Conservation (phyloP, 805 yeast species). For the Ogataea nakhonphanomensis region DNA sequence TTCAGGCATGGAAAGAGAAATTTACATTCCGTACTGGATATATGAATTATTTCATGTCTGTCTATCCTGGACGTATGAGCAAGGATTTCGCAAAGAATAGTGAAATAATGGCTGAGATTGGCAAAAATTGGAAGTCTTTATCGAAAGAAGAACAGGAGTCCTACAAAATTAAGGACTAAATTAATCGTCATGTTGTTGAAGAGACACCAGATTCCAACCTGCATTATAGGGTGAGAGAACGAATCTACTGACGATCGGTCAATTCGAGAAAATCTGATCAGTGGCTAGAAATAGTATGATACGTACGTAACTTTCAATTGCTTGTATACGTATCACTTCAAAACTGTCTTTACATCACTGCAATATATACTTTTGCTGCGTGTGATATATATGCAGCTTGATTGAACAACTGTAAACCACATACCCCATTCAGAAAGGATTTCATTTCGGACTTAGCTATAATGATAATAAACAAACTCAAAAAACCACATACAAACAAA, state of each 20-base stretch:
- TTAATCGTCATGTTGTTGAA: not conserved
- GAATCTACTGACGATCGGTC: not conserved
- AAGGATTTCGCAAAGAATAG: constrained; percentile 14
- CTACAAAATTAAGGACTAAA: not conserved
- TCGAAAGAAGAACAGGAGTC: constrained; percentile 23
- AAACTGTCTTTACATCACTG: no score
- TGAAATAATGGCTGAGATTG: constrained; percentile 18
- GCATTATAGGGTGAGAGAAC: not conserved
- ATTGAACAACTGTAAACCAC: no score
- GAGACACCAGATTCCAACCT: not conserved
- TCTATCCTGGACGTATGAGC: constrained; percentile 14
- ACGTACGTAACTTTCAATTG: no score
- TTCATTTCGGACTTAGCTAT: no score
- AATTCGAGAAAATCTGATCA: no score
- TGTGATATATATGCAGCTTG: no score
- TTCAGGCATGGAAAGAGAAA: constrained; percentile 26
- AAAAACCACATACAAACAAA: no score
- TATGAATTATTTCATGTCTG: constrained; percentile 20
- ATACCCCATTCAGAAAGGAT: no score
- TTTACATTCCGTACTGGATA: constrained; percentile 23
- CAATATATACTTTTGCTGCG: no score
- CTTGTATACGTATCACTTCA: no score
- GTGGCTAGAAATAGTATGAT: no score
- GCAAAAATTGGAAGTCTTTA: constrained; percentile 22
- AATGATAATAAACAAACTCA: no score